Evolutionary conservation across 1,139 yeast genomes (phyloP).

Genomic region (Yamadazyma kanchanaburiensis): DNA sequence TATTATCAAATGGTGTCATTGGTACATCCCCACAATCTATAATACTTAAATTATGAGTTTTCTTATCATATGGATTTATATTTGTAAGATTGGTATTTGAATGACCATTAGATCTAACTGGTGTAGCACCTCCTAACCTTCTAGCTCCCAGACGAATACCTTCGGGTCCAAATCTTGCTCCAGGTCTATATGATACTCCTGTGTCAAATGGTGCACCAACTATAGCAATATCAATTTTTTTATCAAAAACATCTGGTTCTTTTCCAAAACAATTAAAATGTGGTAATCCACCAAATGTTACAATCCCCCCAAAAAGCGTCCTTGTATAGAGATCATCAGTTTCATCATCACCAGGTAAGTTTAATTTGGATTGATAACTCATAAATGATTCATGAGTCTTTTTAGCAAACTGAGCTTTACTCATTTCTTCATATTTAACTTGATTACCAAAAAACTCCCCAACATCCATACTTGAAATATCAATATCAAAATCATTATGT

Average conservation of each 20-base stretch:
- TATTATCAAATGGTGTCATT: constrained; percentile 53
- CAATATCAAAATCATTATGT: constrained; percentile 1
- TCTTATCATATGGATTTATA: constrained; percentile 22
- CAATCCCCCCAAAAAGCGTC: constrained; percentile 39
- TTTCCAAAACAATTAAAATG: constrained; percentile 33
- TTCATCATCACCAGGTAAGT: constrained; percentile 36
- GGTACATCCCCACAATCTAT: constrained; percentile 59
- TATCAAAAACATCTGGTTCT: constrained; percentile 12
- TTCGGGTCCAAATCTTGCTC: constrained; percentile 30
- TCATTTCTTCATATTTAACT: constrained; percentile 4
- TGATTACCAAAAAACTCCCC: constrained; percentile 3
- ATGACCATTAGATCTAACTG: constrained; percentile 28
- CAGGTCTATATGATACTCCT: constrained; percentile 28
- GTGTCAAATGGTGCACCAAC: constrained; percentile 32
- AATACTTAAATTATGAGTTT: constrained; percentile 29
- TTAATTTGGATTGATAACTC: constrained; percentile 21
- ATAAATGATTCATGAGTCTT: constrained; percentile 14
- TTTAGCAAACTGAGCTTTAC: constrained; percentile 4
- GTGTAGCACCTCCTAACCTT: constrained; percentile 35
- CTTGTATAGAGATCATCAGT: constrained; percentile 27
- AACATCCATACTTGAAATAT: constrained; percentile 4
- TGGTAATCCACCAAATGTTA: constrained; percentile 44
- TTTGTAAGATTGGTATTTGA: constrained; percentile 15
- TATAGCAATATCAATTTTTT: constrained; percentile 23
- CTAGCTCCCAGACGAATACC: constrained; percentile 20